phyloP scores from a whole-genome alignment of 2,329 filamentous ascomycete species.

The Aspergillus transmontanensis region DNA sequence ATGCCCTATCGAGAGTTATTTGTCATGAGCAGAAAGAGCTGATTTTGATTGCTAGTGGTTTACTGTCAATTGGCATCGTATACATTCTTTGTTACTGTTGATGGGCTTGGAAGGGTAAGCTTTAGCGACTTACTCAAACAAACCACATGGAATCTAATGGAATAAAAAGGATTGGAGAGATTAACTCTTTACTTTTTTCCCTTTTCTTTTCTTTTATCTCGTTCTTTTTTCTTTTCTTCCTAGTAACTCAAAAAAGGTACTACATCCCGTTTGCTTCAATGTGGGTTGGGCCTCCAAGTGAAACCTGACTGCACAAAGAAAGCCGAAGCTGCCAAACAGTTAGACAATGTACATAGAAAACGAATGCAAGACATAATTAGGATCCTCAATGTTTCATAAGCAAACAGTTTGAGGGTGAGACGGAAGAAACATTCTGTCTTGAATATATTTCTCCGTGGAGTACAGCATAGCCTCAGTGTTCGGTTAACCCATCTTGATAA shows the following conservation, averaged over 20 bases:
- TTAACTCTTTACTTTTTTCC: background rate
- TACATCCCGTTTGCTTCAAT: slow-evolving; percentile 7
- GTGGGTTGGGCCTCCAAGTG: slow-evolving; percentile 5
- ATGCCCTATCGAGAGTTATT: background rate
- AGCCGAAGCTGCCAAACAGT: background rate
- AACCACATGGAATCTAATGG: background rate
- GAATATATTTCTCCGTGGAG: slow-evolving; percentile 1
- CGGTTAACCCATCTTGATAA: slow-evolving; percentile 4
- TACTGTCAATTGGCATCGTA: background rate
- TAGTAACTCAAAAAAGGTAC: slow-evolving; percentile 1
- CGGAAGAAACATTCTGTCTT: background rate
- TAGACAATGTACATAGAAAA: slow-evolving; percentile 6
- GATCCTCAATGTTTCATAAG: background rate
- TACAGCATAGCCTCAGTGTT: slow-evolving; percentile 3
- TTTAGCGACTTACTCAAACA: background rate
- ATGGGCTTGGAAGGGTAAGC: background rate
- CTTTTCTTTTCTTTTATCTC: background rate
- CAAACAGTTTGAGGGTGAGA: slow-evolving; percentile 7
- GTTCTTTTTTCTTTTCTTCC: background rate
- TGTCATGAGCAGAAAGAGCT: background rate
- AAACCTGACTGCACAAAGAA: slow-evolving; percentile 6
- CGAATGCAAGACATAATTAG: slow-evolving; percentile 4
- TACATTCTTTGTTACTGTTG: background rate
- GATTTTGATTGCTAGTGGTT: background rate
- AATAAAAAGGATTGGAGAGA: background rate